These are phyloP conservation scores for Podila verticillata DNA, from an alignment of 192 early-diverging fungal genomes.

Conservation along the genomic window DNA sequence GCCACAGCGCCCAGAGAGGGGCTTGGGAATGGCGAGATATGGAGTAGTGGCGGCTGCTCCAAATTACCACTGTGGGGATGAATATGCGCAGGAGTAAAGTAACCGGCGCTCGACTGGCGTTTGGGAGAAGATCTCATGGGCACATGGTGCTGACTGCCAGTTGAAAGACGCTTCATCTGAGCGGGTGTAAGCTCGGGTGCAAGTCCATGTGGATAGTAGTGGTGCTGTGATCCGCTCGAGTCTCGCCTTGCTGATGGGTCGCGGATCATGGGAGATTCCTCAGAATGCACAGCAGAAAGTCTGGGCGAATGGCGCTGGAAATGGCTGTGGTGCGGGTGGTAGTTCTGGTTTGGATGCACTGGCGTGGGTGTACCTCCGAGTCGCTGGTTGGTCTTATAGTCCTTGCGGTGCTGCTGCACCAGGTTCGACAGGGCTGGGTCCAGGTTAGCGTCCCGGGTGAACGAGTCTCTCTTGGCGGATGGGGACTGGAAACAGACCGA, in stretches of 20 bases:
- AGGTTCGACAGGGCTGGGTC: slow-evolving; percentile 37
- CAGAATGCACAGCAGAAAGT: not conserved
- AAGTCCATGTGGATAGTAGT: not conserved
- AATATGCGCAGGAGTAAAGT: slow-evolving; percentile 9
- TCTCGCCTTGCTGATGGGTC: slow-evolving; percentile 14
- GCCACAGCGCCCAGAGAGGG: slow-evolving; percentile 17
- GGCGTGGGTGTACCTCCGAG: slow-evolving; percentile 29
- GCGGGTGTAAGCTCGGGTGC: not conserved
- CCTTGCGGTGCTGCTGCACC: slow-evolving; percentile 42
- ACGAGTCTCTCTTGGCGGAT: slow-evolving; percentile 15
- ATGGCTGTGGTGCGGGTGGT: not conserved
- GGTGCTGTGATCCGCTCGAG: slow-evolving; percentile 31
- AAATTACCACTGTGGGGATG: slow-evolving; percentile 8
- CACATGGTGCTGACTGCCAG: slow-evolving; percentile 5
- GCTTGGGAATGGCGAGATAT: slow-evolving; percentile 22
- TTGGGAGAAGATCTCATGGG: slow-evolving; percentile 14
- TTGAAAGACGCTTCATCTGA: slow-evolving; percentile 35
- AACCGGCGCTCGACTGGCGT: slow-evolving; percentile 12
- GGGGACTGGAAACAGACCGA: slow-evolving; percentile 46
- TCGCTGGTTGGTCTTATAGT: slow-evolving; percentile 44
- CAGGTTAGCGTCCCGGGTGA: slow-evolving; percentile 23
- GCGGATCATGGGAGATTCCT: slow-evolving; percentile 5
- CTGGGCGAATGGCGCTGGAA: slow-evolving; percentile 11
- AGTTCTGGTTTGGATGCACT: not conserved
- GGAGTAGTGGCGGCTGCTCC: not conserved